Percentiles rank a stretch among this genome's conserved stretches.
Evolutionary conservation across 2,329 filamentous ascomycete species (phyloP).

Genomic region (Didymella pomorum): DNA sequence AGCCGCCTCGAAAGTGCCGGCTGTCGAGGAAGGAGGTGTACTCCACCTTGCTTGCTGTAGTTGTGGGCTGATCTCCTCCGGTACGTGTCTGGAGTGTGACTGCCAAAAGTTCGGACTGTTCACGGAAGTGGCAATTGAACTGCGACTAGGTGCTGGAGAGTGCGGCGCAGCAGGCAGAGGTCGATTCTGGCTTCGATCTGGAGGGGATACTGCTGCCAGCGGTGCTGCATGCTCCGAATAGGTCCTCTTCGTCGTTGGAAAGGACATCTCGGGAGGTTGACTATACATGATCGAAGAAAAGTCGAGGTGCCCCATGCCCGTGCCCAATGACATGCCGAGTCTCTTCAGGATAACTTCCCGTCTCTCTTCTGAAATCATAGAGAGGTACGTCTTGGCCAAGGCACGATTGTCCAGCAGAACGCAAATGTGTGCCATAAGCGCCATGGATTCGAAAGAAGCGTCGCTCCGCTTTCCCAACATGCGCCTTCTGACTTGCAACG

Average conservation of each 20-base stretch:
- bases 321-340: background rate
- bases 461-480: background rate
- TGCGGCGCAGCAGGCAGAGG: background rate
- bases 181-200: background rate
- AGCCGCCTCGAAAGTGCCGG: background rate
- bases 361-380: conserved; percentile 1
- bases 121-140: background rate
- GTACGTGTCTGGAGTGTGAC: background rate
- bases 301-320: background rate
- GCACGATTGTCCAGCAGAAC: background rate
- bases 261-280: background rate
- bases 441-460: conserved; percentile 1
- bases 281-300: conserved; percentile 2
- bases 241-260: background rate
- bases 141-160: background rate
- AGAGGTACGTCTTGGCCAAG: conserved; percentile 1
- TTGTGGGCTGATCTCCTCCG: background rate
- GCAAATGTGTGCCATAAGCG: background rate
- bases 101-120: background rate
- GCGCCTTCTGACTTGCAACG: background rate
- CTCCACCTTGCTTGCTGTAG: background rate
- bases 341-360: background rate
- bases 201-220: background rate
- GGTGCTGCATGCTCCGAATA: background rate
- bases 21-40: background rate